Evolutionary conservation across 495 filamentous ascomycete genomes (phyloP), one percentile per base, ranked within the genome.

Genomic region (Halenospora varia): DNA sequence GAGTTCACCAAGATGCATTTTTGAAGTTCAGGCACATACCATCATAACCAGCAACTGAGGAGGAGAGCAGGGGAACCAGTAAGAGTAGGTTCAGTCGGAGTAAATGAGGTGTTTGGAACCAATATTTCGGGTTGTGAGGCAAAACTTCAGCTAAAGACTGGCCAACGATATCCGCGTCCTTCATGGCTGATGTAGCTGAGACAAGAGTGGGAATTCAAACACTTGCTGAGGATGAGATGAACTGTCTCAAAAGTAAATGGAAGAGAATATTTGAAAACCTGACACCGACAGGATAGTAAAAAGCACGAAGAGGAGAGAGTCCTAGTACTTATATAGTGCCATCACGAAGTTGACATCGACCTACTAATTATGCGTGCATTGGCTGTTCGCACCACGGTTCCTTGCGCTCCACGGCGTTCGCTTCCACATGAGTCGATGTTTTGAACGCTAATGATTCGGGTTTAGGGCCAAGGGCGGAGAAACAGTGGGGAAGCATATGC

Each of bases 1-100:
- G 18, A 60, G 25, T 25, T 23, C 15, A 45, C n/a, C 23, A 17
- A 9, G 20, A 1, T 2, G 13, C 4, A 35, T 13, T 35, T 6
- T 35, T 35, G 29, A 35, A n/a, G n/a, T 60, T 24, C 10, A 22
- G 39, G 15, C 3, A 46, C 35, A 11, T 55, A 60, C 64, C 74
- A 66, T 75, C 72, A 59, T 70, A 75, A 3, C 73, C 74, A 56
- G 63, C 65, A 17, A 68, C 68, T 2, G 73, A 60, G 10, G 72
- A 75, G 0, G 72, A 74, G 9, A 77, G 61, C 3, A 76, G 53
- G 1, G 72, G 71, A 44, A 76, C 53, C 17, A 75, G 51, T 10
- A 77, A 65, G 48, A 26, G 13, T 8, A 76, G 58, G 46, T 77
- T 77, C 10, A 77, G 68, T 22, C 63, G 55, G 23, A 73, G 55